phyloP scores from a whole-genome alignment of 495 filamentous ascomycete genomes.

The Podospora pseudopauciseta region DNA sequence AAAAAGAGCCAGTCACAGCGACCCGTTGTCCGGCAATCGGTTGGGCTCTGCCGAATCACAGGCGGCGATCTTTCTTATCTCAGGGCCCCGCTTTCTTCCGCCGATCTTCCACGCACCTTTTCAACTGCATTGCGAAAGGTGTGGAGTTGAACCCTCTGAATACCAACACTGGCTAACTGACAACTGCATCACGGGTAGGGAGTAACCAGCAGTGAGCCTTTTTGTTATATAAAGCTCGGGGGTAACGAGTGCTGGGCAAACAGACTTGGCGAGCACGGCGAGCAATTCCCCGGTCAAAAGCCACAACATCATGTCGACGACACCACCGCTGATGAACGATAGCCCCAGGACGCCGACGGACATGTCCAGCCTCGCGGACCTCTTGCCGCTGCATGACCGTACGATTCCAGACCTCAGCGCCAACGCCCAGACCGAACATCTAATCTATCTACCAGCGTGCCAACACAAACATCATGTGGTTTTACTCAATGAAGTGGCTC shows the following conservation, averaged over 20 bases:
- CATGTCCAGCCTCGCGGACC: background rate
- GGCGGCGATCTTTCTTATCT: conserved; percentile 18
- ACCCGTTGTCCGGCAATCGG: background rate
- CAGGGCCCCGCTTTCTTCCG: conserved; percentile 12
- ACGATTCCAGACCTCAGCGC: background rate
- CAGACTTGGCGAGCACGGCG: conserved; percentile 1
- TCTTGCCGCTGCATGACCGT: background rate
- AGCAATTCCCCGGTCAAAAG: background rate
- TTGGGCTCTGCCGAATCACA: conserved; percentile 15
- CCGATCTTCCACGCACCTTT: conserved; percentile 17
- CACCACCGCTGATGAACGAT: background rate
- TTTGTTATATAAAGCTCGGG: conserved; percentile 8
- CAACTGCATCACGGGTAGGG: background rate
- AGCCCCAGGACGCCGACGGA: background rate
- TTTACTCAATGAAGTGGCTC: background rate
- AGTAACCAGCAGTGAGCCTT: too few species aligned
- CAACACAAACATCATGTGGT: background rate
- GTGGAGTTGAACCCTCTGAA: conserved; percentile 5
- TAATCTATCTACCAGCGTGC: background rate
- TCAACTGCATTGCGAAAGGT: conserved; percentile 2
- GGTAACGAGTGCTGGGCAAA: background rate
- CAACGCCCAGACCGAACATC: background rate
- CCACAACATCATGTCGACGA: background rate
- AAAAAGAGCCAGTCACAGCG: conserved; percentile 5
- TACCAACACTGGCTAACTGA: background rate